Evolutionary conservation across 2,329 filamentous ascomycete genomes (phyloP), one percentile per base, ranked within the genome.

Genomic region (Trichophyton schoenleinii): DNA sequence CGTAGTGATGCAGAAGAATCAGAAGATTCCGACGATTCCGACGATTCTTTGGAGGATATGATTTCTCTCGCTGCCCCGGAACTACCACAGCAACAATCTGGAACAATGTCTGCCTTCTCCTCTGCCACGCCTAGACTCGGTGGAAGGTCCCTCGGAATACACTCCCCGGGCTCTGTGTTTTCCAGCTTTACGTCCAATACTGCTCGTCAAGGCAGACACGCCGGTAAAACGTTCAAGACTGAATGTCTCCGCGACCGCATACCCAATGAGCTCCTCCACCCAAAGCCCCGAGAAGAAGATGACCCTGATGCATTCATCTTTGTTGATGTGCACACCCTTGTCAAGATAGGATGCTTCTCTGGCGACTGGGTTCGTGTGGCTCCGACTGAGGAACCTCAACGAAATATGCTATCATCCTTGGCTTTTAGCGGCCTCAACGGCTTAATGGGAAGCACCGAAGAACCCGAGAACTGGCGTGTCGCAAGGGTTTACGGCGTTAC

Each of bases 301-400:
- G 91, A 96, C 66, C 87, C 95, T 67, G 84, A 87, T 67, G 86
- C 89, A 1, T 85, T 94, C 57, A 82, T 97, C 1, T 99, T 92
- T 69, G 91, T 99, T 3, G 91, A 96, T 68, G 87, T 95, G 6
- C 86, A 84, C 62, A 89, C 89, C 0, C 75, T 99, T 20, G 87
- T 89, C 13, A 91, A 91, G 67, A 87, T 99, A 60, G 91, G 92
- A 15, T 97, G 92, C 73, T 99, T 99, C 71, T 97, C 92, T 0
- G 94, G 94, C 34, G 94, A 99, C 70, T 99, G 94, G 94, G 90
- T 96, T 9, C 86, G 87, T 22, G 79, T 96, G 9, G 90, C 96
- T 74, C 81, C 84, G 4, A 82, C 88, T 0, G 82, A 88, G 66
- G 89, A 91, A 70, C 87, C 89, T 1, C 72, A 74, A 61, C 59